Base-by-base conservation (phyloP, 2,329 filamentous ascomycete genomes). In the Colletotrichum sp. region DNA sequence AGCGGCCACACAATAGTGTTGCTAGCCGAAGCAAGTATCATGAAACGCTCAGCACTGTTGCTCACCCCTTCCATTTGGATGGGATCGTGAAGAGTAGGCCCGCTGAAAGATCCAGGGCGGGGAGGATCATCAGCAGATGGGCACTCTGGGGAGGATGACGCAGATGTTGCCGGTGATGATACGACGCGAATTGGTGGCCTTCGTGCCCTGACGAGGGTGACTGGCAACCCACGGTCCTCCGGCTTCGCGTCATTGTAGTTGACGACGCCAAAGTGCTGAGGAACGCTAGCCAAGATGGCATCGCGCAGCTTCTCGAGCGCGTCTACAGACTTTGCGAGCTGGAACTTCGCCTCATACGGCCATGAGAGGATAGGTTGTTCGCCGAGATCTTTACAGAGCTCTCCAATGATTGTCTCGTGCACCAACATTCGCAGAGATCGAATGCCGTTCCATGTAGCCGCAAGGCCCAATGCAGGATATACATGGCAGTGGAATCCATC, bases 1-100 rank as follows among this genome's bases (percentile, higher is more conserved):
- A 90, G 82, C 6, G 88, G 88, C 88, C 87, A 89, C 52, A 90
- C 85, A 10, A 89, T 84, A 18, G 86, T 86, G 76, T 88, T 87
- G 28, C 87, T 87, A 1, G 87, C 85, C 10, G 87, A 88, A 1
- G 86, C 87, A 8, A 90, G 81, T 6, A 87, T 86, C 85, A 89
- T 86, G 79, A 88, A 88, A 28, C 87, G 83, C 73, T 85, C 85
- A 1, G 86, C 85, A 56, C 85, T 84, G 60, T 84, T 83, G 9
- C 83, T 82, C 16, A 80, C 78, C 43, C 80, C 80, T 18, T 78
- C 80, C 2, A 83, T 83, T 36, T 84, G 82, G 8, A 84, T 85
- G 4, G 86, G 84, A 61, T 88, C 85, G 32, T 86, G 81, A 13
- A 88, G 78, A 9, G 85, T 85, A 18, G 86, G 84, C 2, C 74